Conservation (phyloP, 345 rosid species). For the Turritis glabra region DNA sequence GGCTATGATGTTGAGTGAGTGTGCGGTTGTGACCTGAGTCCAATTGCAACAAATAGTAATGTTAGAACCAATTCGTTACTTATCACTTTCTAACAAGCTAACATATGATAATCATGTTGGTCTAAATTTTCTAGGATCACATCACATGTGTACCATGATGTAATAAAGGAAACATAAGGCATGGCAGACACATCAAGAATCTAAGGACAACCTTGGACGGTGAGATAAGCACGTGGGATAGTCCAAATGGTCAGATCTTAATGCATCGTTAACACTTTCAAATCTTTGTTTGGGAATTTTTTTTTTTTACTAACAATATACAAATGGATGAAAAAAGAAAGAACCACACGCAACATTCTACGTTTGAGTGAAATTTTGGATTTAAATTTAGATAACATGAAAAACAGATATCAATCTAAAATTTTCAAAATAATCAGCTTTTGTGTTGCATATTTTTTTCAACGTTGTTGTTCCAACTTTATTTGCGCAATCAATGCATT, state of each 20-base stretch:
- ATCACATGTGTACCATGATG: not conserved
- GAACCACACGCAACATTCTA: not conserved
- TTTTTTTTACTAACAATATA: too few species aligned
- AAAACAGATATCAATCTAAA: not conserved
- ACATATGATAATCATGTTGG: not conserved
- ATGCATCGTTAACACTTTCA: not conserved
- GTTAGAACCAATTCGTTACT: not conserved
- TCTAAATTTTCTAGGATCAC: not conserved
- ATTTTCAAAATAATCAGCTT: not conserved
- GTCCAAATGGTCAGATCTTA: slow-evolving; percentile 11
- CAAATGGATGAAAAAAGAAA: not conserved
- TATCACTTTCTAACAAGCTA: not conserved
- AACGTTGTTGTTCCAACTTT: slow-evolving; percentile 5
- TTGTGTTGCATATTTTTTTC: not conserved
- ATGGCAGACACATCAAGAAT: slow-evolving; percentile 11
- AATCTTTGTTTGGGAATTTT: not conserved
- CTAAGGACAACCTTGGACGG: slow-evolving; percentile 22
- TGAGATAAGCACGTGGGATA: slow-evolving; percentile 29
- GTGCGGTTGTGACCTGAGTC: slow-evolving; percentile 71
- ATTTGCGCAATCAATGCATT: slow-evolving; percentile 13
- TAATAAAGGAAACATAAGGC: not conserved
- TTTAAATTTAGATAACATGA: not conserved
- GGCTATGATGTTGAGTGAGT: slow-evolving; percentile 58
- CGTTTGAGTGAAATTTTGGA: not conserved
- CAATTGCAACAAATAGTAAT: slow-evolving; percentile 11